Conservation (phyloP, 1,139 yeast species). For the Fermentozyma sake region DNA sequence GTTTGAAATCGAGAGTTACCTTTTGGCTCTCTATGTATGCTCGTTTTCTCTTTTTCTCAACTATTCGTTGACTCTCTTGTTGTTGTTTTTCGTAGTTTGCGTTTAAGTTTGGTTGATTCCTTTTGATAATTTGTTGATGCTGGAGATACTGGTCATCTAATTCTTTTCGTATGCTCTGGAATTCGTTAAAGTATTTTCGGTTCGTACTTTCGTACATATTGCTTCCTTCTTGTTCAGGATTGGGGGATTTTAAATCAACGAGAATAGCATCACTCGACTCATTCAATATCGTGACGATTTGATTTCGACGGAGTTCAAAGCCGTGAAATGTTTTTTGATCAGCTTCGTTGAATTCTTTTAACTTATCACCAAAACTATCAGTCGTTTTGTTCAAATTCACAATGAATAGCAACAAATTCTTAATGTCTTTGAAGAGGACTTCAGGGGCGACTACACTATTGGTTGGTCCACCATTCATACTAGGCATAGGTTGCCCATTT, state of each 20-base stretch:
- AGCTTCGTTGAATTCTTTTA: conserved; percentile 1
- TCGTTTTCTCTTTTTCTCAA: conserved; percentile 3
- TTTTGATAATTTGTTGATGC: conserved; percentile 16
- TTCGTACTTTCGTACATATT: not conserved
- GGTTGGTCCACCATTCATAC: too few species aligned
- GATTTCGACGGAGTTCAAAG: conserved; percentile 22
- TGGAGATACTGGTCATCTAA: conserved; percentile 27
- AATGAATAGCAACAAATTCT: conserved; percentile 17
- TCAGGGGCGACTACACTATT: conserved; percentile 17
- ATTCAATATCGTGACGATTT: conserved; percentile 29
- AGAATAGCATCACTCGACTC: conserved; percentile 22
- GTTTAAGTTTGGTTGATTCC: conserved; percentile 6
- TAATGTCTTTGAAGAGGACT: conserved; percentile 18
- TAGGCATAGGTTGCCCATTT: too few species aligned
- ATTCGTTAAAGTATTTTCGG: conserved; percentile 1
- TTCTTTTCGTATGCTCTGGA: conserved; percentile 17
- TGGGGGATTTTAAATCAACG: conserved; percentile 3
- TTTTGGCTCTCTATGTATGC: conserved; percentile 8
- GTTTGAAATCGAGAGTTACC: conserved; percentile 14
- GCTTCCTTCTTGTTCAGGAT: too few species aligned
- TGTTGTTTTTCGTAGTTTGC: conserved; percentile 2
- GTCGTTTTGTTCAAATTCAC: conserved; percentile 13
- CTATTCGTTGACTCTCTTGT: conserved; percentile 1
- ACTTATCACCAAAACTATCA: not conserved
- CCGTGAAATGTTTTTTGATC: conserved; percentile 9